A percentile compares a stretch with the other conserved stretches of the same genome.
These are phyloP conservation scores for Beauveria caledonica DNA, from an alignment of 2,329 filamentous ascomycete genomes.

Conservation along the genomic window DNA sequence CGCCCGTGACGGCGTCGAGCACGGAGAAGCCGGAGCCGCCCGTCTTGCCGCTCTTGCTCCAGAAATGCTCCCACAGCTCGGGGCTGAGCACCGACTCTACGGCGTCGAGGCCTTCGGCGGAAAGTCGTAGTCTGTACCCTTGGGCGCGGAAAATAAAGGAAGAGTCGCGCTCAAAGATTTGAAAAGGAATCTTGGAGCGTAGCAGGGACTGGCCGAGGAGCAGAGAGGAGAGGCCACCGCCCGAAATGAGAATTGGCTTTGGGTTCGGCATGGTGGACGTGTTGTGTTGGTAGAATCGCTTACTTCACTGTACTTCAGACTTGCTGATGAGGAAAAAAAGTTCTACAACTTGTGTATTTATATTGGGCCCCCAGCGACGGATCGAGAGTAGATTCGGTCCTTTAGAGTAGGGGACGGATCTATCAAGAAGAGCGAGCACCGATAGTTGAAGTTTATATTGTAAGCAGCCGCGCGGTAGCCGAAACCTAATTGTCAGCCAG, in stretches of 20 bases:
- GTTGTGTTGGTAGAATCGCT: background rate
- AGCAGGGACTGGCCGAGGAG: slow-evolving; percentile 36
- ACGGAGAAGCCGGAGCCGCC: slow-evolving; percentile 43
- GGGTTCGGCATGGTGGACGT: background rate
- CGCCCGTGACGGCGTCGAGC: slow-evolving; percentile 41
- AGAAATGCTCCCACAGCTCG: slow-evolving; percentile 44
- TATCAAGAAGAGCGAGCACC: background rate
- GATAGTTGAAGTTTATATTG: slow-evolving; percentile 1
- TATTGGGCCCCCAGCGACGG: background rate
- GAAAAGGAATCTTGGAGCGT: slow-evolving; percentile 37
- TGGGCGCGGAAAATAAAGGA: slow-evolving; percentile 48
- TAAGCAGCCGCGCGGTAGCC: slow-evolving; percentile 5
- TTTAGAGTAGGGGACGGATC: background rate
- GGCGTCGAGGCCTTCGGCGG: slow-evolving; percentile 47
- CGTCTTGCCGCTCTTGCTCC: slow-evolving; percentile 51
- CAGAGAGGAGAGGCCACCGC: slow-evolving; percentile 35
- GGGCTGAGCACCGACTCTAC: slow-evolving; percentile 50
- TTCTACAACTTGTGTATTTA: background rate
- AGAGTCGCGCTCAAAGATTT: slow-evolving; percentile 47
- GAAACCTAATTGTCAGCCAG: background rate
- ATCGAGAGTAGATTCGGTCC: background rate
- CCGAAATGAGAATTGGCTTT: slow-evolving; percentile 35
- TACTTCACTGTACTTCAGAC: background rate
- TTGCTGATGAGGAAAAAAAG: background rate
- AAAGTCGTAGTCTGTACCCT: slow-evolving; percentile 54